These are phyloP conservation scores for Echites panduratus DNA, from an alignment of 257 asterid species.

Conservation along the genomic window DNA sequence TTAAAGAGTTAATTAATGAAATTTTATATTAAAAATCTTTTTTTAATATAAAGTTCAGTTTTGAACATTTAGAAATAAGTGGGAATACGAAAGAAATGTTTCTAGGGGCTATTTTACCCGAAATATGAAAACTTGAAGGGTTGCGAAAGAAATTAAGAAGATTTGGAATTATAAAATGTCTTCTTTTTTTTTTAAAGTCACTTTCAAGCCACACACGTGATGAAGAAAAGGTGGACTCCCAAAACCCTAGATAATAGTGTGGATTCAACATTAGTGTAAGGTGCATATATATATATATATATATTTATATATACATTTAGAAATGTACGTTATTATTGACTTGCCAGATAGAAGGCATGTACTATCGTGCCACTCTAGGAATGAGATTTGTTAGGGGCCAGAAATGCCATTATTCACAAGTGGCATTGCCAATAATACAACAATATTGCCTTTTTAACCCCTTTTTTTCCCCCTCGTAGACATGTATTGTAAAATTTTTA, in stretches of 20 bases:
- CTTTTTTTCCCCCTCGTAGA: neutral
- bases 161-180: neutral
- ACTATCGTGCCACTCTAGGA: slow-evolving; percentile 1
- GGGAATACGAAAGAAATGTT: too few species aligned
- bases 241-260: neutral
- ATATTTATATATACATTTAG: neutral
- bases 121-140: neutral
- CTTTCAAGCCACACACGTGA: neutral
- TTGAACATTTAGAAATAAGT: too few species aligned
- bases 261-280: neutral
- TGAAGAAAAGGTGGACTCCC: neutral
- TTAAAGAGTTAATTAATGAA: too few species aligned
- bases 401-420: neutral
- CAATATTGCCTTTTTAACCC: neutral
- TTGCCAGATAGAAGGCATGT: neutral
- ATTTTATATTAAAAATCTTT: too few species aligned
- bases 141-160: neutral
- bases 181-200: neutral
- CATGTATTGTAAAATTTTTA: too few species aligned
- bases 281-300: neutral
- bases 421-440: neutral
- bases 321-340: neutral
- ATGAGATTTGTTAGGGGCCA: neutral
- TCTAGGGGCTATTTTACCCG: neutral
- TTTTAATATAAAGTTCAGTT: too few species aligned